Conservation (phyloP, 148 eudicot genomes). For the Selenicereus undatus region DNA sequence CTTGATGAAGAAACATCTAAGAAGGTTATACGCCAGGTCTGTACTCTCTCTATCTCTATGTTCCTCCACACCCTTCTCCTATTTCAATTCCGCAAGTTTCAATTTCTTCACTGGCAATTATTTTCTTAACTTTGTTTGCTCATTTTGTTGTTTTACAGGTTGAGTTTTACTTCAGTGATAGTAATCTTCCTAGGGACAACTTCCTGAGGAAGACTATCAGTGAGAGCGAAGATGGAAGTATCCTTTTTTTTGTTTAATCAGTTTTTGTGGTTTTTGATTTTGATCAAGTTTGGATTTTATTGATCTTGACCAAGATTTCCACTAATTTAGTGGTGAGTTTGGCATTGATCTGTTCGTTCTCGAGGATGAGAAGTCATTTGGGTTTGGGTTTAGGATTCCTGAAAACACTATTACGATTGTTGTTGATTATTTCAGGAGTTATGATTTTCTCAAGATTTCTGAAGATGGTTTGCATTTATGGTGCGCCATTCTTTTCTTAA, state of each 20-base stretch:
- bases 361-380: slow-evolving; percentile 75
- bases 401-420: slow-evolving; percentile 68
- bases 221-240: slow-evolving; percentile 87
- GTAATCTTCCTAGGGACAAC: slow-evolving; percentile 77
- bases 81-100: not conserved
- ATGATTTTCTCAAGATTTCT: slow-evolving; percentile 67
- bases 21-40: slow-evolving; percentile 84
- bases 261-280: not conserved
- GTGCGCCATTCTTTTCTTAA: not conserved
- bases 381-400: slow-evolving; percentile 55
- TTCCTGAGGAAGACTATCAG: slow-evolving; percentile 54
- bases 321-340: slow-evolving; percentile 67
- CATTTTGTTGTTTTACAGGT: slow-evolving; percentile 41
- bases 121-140: not conserved
- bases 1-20: slow-evolving; percentile 69
- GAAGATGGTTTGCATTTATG: slow-evolving; percentile 61
- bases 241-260: slow-evolving; percentile 39
- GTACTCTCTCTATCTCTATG: not conserved
- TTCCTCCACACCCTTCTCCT: not conserved
- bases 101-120: not conserved
- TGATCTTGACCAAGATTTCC: slow-evolving; percentile 45
- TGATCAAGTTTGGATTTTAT: not conserved
- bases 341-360: slow-evolving; percentile 85
- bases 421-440: slow-evolving; percentile 61
- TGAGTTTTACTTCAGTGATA: slow-evolving; percentile 92